Evolutionary conservation across 805 yeast genomes (phyloP).

Genomic region (Kluyveromyces nonfermentans): DNA sequence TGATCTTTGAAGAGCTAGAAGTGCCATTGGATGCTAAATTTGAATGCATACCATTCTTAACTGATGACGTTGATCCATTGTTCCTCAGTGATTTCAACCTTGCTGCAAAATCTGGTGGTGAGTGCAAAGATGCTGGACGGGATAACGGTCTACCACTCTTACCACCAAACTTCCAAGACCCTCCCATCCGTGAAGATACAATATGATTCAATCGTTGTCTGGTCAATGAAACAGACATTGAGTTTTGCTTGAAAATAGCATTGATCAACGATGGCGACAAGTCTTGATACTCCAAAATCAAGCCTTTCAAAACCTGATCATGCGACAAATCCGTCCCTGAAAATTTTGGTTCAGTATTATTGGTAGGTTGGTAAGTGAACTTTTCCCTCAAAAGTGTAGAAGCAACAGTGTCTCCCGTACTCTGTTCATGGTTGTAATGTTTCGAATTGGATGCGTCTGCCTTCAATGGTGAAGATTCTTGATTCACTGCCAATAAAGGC

Average conservation of each 20-base stretch:
- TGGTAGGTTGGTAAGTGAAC: conserved; percentile 4
- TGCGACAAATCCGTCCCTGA: not conserved
- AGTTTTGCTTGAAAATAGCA: conserved; percentile 33
- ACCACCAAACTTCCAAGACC: conserved; percentile 1
- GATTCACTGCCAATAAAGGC: not conserved
- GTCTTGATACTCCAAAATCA: conserved; percentile 25
- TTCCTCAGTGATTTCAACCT: conserved; percentile 2
- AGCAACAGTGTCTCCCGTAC: not conserved
- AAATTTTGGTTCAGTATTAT: not conserved
- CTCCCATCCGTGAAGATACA: conserved; percentile 2
- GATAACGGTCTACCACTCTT: not conserved
- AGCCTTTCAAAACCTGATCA: conserved; percentile 2
- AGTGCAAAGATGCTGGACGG: not conserved
- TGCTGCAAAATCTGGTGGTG: not conserved
- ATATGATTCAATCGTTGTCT: conserved; percentile 27
- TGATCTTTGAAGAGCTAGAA: conserved; percentile 28
- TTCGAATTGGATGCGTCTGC: conserved; percentile 8
- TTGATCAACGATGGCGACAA: conserved; percentile 29
- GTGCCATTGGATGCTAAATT: not conserved
- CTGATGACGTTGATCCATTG: too few species aligned
- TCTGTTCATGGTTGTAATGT: not conserved
- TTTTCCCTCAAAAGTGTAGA: conserved; percentile 7
- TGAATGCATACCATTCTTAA: not conserved
- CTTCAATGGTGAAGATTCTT: conserved; percentile 21
- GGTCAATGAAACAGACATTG: conserved; percentile 28